These are phyloP conservation scores for Malus hybrid DNA, from an alignment of 331 rosid genomes.

Conservation along the genomic window DNA sequence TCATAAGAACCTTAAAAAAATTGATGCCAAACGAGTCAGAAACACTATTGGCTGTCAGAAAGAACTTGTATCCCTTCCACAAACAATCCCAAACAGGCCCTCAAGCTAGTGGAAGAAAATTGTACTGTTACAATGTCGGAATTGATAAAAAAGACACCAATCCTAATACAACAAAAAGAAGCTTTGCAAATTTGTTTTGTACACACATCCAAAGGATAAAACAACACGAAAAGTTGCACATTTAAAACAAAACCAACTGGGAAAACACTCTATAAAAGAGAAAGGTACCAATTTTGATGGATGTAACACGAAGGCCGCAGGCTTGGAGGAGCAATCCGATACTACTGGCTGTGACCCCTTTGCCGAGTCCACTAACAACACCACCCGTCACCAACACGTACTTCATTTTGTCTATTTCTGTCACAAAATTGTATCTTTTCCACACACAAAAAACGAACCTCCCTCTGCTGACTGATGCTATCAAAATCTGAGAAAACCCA, in stretches of 20 bases:
- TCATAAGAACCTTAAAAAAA: no score
- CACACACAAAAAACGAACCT: slow-evolving; percentile 2
- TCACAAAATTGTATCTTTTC: not conserved
- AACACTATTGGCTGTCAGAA: no score
- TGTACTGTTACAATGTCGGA: not conserved
- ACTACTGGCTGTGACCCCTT: slow-evolving; percentile 91
- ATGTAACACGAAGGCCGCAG: slow-evolving; percentile 80
- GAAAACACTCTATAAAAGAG: not conserved
- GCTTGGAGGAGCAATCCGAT: slow-evolving; percentile 74
- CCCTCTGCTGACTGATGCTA: slow-evolving; percentile 20
- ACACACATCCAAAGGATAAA: not conserved
- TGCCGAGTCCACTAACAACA: slow-evolving; percentile 91
- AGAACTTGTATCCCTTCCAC: no score
- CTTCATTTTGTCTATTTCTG: slow-evolving; percentile 40
- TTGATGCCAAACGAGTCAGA: no score
- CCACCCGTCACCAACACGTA: slow-evolving; percentile 91
- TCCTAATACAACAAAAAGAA: not conserved
- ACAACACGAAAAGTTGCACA: not conserved
- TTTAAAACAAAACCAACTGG: not conserved
- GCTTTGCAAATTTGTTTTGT: not conserved
- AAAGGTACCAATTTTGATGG: slow-evolving; percentile 73
- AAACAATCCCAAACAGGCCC: no score
- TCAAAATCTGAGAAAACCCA: slow-evolving; percentile 28
- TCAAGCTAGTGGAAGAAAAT: not conserved
- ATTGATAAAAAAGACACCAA: not conserved